Conservation (phyloP, 2,329 filamentous ascomycete genomes). For the Alternaria sp. region DNA sequence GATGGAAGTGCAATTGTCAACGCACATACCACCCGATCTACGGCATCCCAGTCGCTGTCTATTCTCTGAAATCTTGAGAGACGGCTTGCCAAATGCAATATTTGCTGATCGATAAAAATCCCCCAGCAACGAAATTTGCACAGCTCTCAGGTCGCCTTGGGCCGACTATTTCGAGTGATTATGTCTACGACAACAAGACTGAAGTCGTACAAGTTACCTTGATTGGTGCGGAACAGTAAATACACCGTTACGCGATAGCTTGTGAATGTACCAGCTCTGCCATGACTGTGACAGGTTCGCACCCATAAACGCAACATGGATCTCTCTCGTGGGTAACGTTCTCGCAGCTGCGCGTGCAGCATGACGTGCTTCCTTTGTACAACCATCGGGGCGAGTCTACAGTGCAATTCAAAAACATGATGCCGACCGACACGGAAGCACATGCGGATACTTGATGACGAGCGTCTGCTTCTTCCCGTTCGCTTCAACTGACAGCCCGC, state of each 20-base stretch:
- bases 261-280: background rate
- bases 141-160: background rate
- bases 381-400: slow-evolving; percentile 19
- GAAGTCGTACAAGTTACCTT: background rate
- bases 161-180: background rate
- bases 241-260: background rate
- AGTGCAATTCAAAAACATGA: slow-evolving; percentile 14
- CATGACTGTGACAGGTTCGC: slow-evolving; percentile 7
- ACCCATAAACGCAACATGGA: background rate
- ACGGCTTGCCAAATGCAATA: slow-evolving; percentile 3
- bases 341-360: slow-evolving; percentile 9
- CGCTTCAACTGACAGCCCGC: slow-evolving; percentile 22
- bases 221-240: slow-evolving; percentile 3
- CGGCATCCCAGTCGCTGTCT: slow-evolving; percentile 1
- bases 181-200: background rate
- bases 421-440: slow-evolving; percentile 26
- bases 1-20: background rate
- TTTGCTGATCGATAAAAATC: slow-evolving; percentile 5
- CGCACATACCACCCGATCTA: slow-evolving; percentile 12
- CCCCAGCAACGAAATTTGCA: slow-evolving; percentile 1
- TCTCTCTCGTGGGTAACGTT: slow-evolving; percentile 3
- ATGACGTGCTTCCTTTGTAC: slow-evolving; percentile 25
- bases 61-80: slow-evolving; percentile 4
- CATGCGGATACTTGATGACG: slow-evolving; percentile 34
- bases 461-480: slow-evolving; percentile 33